Base-by-base conservation (phyloP, 768 basidiomycete genomes). In the Auriscalpium orientale region DNA sequence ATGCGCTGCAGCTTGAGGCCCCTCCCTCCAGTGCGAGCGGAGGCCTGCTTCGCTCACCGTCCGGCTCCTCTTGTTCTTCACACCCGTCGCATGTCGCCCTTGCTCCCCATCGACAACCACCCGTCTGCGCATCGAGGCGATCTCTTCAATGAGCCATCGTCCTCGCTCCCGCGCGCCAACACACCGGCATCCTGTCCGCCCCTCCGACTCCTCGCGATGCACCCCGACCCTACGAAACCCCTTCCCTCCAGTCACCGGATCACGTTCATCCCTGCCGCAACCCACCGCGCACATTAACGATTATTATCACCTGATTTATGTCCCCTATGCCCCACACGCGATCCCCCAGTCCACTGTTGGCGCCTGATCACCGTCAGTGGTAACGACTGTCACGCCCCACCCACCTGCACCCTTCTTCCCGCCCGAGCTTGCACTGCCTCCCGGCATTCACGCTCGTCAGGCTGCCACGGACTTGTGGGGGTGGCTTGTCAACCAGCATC, bases 81-180 rank as follows among this genome's bases (percentile, higher is more conserved):
- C 47, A 50, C 57, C 56, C 54, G 57, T 48, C 54, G 55, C 60
- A 61, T 55, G 52, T 52, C 56, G 52, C 43, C 56, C 64, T 68
- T 66, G 67, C 21, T 57, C 81, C 78, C 67, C 58, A 58, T 75
- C 79, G 74, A 61, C 66, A 65, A 72, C 80, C 71, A 67, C 74
- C 79, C 83, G 74, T 79, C 69, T 62, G 62, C 67, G 62, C 63
- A 59, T 58, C 58, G 79, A 79, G 84, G 85, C 84, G 85, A 87
- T 84, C 86, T 80, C 86, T 88, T 89, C 56, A 69, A 65, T 88
- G 87, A 79, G 85, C 86, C 85, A 82, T 75, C 82, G 84, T 83
- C 79, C 79, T 85, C 83, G 82, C 76, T 59, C 60, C 59, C 58
- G 76, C 77, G 73, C 75, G 84, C 86, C 86, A 72, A 89, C 67